These are phyloP conservation scores for Ophiosphaerella korrae DNA, from an alignment of 2,329 filamentous ascomycete genomes.

Conservation along the genomic window DNA sequence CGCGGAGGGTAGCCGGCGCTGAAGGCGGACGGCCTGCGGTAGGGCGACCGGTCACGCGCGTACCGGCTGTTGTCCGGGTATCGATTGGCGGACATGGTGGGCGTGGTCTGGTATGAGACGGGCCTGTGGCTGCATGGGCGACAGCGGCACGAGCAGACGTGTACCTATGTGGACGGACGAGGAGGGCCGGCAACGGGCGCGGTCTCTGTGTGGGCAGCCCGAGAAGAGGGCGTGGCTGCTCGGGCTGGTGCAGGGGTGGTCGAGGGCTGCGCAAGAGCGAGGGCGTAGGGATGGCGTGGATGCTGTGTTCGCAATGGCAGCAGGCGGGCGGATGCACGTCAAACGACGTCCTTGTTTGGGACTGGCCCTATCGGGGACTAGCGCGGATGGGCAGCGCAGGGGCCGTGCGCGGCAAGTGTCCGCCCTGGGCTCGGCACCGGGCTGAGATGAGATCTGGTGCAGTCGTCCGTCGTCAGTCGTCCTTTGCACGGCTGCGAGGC, in stretches of 20 bases:
- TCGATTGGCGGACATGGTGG: conserved; percentile 42
- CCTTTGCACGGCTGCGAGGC: conserved; percentile 4
- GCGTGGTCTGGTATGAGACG: conserved; percentile 4
- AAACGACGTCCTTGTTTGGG: conserved; percentile 16
- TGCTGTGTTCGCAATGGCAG: neutral
- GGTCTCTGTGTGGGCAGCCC: no score
- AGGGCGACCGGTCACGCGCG: conserved; percentile 55
- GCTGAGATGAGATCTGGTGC: conserved; percentile 37
- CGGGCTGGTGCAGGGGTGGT: no score
- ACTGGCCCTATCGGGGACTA: conserved; percentile 19
- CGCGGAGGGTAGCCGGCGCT: conserved; percentile 60
- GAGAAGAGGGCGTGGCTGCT: no score
- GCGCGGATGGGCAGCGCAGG: conserved; percentile 2
- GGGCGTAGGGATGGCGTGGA: no score
- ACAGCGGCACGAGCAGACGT: conserved; percentile 4
- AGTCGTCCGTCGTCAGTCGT: conserved; percentile 7
- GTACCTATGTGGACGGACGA: neutral
- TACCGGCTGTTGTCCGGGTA: conserved; percentile 45
- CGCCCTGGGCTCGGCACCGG: conserved; percentile 31
- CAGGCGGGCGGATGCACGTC: conserved; percentile 1
- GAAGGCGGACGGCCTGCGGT: conserved; percentile 69
- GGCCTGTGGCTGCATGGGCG: conserved; percentile 20
- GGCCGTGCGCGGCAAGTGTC: conserved; percentile 1
- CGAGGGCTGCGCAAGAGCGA: no score
- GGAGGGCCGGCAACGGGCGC: no score